A percentile compares a stretch with the other conserved stretches of the same genome.
Conservation (phyloP, 73 alveolate species). For the Stentor roeselii region DNA sequence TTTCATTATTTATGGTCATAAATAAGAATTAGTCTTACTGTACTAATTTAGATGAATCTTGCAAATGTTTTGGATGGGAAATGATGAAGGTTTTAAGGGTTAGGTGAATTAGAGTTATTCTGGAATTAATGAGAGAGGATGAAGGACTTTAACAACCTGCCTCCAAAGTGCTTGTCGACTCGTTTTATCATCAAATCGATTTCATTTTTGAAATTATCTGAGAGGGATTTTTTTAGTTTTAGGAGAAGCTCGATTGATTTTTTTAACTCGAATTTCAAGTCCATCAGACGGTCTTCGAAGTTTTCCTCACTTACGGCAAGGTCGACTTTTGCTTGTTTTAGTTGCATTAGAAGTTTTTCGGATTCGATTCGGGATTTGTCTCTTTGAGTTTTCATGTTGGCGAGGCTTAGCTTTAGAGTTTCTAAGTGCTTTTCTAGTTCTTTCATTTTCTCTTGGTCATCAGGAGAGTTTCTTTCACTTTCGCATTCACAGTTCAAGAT, state of each 20-base stretch:
- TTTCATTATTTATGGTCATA: too few relatives aligned
- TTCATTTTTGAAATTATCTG: not conserved
- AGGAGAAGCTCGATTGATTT: not conserved
- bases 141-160: conserved; percentile 1
- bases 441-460: not conserved
- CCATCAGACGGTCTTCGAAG: not conserved
- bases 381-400: conserved; percentile 3
- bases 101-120: too few relatives aligned
- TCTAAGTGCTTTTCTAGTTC: conserved; percentile 13
- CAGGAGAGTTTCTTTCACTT: not conserved
- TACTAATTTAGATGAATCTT: too few relatives aligned
- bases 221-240: not conserved
- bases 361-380: not conserved
- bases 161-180: not conserved
- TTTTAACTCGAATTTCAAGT: not conserved
- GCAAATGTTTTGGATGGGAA: too few relatives aligned
- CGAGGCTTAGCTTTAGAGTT: not conserved
- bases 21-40: too few relatives aligned
- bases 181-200: not conserved
- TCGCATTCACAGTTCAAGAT: conserved; percentile 12
- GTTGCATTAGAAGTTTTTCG: conserved; percentile 8
- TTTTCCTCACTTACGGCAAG: not conserved
- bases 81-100: too few relatives aligned
- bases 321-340: conserved; percentile 11
- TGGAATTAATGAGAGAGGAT: too few relatives aligned